These are phyloP conservation scores for Pisolithus orientalis DNA, from an alignment of 768 basidiomycete genomes.

Conservation along the genomic window DNA sequence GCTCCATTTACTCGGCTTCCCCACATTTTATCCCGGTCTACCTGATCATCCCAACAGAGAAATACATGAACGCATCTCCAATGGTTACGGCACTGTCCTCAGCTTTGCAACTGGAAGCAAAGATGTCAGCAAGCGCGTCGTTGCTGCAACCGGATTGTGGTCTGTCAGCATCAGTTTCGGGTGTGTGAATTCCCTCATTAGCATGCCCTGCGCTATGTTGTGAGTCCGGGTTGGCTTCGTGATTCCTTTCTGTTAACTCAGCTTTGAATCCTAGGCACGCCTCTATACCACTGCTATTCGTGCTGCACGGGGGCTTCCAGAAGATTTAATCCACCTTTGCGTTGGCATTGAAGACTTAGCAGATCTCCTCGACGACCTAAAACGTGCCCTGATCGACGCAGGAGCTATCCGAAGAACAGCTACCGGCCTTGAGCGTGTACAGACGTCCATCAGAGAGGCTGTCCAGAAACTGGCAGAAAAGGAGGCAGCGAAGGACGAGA, in stretches of 20 bases:
- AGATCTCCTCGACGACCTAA: slow-evolving; percentile 93
- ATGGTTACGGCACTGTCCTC: slow-evolving; percentile 88
- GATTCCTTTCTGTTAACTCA: slow-evolving; percentile 1
- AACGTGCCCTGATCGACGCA: slow-evolving; percentile 85
- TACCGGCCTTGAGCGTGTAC: slow-evolving; percentile 34
- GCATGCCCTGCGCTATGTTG: slow-evolving; percentile 99
- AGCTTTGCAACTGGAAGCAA: slow-evolving; percentile 94
- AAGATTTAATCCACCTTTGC: slow-evolving; percentile 95
- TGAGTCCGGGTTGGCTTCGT: slow-evolving; percentile 41
- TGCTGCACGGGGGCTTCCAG: slow-evolving; percentile 95
- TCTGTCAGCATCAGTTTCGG: slow-evolving; percentile 98
- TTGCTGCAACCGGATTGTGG: slow-evolving; percentile 90
- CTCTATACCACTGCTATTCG: slow-evolving; percentile 92
- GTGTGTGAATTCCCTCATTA: slow-evolving; percentile 95
- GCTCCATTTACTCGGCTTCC: slow-evolving; percentile 79
- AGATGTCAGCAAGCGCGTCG: slow-evolving; percentile 83
- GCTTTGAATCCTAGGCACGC: slow-evolving; percentile 61
- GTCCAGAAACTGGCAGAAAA: slow-evolving; percentile 59
- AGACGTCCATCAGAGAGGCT: slow-evolving; percentile 50
- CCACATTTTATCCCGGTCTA: slow-evolving; percentile 89
- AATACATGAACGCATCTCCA: slow-evolving; percentile 86
- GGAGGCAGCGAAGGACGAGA: slow-evolving; percentile 12
- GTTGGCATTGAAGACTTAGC: slow-evolving; percentile 95
- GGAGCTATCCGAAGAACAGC: slow-evolving; percentile 70
- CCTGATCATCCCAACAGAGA: slow-evolving; percentile 74